phyloP scores from a whole-genome alignment of 2,329 filamentous ascomycete species.

The Fusarium palustre region DNA sequence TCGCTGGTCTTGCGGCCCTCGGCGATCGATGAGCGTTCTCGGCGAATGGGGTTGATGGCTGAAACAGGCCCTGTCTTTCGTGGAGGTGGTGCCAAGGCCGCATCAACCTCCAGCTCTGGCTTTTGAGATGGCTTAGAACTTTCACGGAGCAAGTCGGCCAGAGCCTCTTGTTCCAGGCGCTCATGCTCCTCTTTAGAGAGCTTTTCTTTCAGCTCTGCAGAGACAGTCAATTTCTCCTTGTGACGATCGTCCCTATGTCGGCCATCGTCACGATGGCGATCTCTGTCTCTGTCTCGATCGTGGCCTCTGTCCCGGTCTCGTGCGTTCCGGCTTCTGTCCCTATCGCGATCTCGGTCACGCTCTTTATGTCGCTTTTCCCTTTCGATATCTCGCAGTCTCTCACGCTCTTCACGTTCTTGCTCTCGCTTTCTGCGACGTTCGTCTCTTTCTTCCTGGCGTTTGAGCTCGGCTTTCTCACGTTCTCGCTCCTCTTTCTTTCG shows the following conservation, averaged over 20 bases:
- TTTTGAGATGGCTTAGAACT: constrained; percentile 63
- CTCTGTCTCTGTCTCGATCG: constrained; percentile 45
- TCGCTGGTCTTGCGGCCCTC: constrained; percentile 57
- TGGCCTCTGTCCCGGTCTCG: constrained; percentile 48
- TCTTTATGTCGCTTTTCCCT: constrained; percentile 56
- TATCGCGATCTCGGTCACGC: constrained; percentile 53
- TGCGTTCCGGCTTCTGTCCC: constrained; percentile 50
- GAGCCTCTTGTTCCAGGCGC: constrained; percentile 67
- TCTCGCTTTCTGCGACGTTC: constrained; percentile 63
- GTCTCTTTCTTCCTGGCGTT: constrained; percentile 63
- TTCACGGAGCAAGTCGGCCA: constrained; percentile 69
- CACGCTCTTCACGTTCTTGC: constrained; percentile 67
- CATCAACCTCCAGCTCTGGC: constrained; percentile 68
- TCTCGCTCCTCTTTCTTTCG: constrained; percentile 63
- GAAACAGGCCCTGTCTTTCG: constrained; percentile 65
- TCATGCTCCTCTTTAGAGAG: constrained; percentile 70
- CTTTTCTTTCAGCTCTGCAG: constrained; percentile 63
- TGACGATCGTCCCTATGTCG: constrained; percentile 50
- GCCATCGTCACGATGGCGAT: constrained; percentile 46
- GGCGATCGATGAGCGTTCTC: constrained; percentile 58
- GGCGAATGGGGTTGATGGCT: constrained; percentile 67
- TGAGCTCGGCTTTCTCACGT: constrained; percentile 62
- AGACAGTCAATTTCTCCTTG: constrained; percentile 53
- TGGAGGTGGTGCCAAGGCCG: constrained; percentile 67
- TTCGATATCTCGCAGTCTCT: constrained; percentile 57